Conservation (phyloP, 306 rosid species). For the Begonia masoniana region DNA sequence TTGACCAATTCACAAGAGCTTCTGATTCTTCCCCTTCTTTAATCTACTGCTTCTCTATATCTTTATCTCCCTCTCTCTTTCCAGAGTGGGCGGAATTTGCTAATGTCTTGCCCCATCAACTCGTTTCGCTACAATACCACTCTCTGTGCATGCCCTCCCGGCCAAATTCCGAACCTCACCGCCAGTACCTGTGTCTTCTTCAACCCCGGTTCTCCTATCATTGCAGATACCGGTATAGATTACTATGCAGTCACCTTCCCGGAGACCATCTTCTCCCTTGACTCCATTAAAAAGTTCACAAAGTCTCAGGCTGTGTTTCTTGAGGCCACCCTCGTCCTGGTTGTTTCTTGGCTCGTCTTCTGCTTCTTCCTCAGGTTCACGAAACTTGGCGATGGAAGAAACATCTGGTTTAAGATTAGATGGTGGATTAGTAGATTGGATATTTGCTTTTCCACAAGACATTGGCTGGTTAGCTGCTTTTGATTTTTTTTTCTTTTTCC, state of each 20-base stretch:
- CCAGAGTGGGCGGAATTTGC: neutral
- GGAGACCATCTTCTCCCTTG: slow-evolving; percentile 44
- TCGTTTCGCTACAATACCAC: slow-evolving; percentile 50
- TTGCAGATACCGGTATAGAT: slow-evolving; percentile 35
- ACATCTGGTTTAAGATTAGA: slow-evolving; percentile 59
- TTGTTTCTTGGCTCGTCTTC: slow-evolving; percentile 63
- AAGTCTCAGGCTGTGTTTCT: slow-evolving; percentile 95
- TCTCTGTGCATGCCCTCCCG: slow-evolving; percentile 71
- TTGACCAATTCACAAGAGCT: no score
- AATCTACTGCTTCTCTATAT: neutral
- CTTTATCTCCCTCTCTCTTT: neutral
- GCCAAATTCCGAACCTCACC: slow-evolving; percentile 28
- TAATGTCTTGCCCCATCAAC: slow-evolving; percentile 60
- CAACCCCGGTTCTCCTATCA: slow-evolving; percentile 24
- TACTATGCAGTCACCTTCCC: slow-evolving; percentile 44
- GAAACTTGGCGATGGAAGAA: slow-evolving; percentile 56
- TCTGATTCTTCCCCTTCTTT: no score
- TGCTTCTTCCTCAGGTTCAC: slow-evolving; percentile 56
- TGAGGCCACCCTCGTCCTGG: slow-evolving; percentile 66
- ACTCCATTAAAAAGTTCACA: slow-evolving; percentile 70
- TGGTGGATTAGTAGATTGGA: slow-evolving; percentile 91
- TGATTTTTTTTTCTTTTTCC: neutral
- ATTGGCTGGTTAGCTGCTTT: slow-evolving; percentile 71
- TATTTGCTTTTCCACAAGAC: slow-evolving; percentile 79
- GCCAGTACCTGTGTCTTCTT: slow-evolving; percentile 36